Evolutionary conservation across 2,329 filamentous ascomycete species (phyloP).

Genomic region (Pseudopyricularia cyperi): DNA sequence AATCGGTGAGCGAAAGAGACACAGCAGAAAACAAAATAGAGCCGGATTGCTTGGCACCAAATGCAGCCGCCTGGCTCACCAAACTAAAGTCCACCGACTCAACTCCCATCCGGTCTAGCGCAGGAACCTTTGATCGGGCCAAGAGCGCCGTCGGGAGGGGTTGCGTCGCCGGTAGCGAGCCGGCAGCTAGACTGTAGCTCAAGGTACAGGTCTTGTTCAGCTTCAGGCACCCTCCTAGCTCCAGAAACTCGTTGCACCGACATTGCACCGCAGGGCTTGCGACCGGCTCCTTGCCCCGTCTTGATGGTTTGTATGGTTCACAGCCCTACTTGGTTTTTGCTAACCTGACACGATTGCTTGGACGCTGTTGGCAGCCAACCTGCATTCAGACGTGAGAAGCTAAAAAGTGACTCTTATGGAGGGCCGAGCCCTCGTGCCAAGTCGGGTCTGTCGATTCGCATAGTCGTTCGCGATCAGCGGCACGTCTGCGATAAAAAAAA

Average conservation of each 20-base stretch:
- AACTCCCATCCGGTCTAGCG: not conserved
- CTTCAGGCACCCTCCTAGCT: too few relatives aligned
- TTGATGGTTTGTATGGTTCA: not conserved
- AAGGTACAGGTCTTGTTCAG: too few relatives aligned
- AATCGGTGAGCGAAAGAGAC: too few relatives aligned
- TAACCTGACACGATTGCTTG: too few relatives aligned
- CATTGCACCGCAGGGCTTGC: not conserved
- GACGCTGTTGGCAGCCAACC: too few relatives aligned
- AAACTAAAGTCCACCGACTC: too few relatives aligned
- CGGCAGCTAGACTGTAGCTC: not conserved
- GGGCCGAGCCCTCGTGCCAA: too few relatives aligned
- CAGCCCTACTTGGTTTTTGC: not conserved
- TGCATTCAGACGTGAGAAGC: not conserved
- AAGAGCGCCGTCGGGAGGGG: not conserved
- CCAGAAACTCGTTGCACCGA: not conserved
- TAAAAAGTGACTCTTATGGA: not conserved
- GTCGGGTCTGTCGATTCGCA: not conserved
- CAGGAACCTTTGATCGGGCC: not conserved
- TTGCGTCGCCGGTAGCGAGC: not conserved
- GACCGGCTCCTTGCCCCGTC: not conserved
- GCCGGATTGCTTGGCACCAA: too few relatives aligned
- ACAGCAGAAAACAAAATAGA: too few relatives aligned
- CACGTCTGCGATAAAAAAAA: too few relatives aligned
- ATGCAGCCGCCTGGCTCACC: too few relatives aligned
- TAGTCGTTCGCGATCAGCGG: not conserved